Percentiles rank a stretch among this genome's conserved stretches.
Conservation (phyloP, 148 eudicot genomes). For the Arbutus unedo region DNA sequence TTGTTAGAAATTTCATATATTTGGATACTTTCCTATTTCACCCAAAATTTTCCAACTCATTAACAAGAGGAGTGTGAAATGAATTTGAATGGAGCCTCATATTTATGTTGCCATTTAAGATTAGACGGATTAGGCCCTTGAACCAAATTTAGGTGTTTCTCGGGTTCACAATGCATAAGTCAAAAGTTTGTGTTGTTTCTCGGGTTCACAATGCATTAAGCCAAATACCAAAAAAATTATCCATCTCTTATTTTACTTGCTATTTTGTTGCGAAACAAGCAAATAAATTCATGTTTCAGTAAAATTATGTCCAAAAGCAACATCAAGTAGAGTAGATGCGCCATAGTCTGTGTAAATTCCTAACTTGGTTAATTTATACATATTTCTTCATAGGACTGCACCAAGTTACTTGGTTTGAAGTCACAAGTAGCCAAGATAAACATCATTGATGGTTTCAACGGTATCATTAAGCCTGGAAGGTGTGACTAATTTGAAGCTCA, state of each 20-base stretch:
- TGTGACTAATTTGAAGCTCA: slow-evolving; percentile 17
- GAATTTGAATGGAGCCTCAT: background rate
- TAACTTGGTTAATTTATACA: background rate
- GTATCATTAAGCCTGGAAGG: slow-evolving; percentile 80
- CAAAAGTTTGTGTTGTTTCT: background rate
- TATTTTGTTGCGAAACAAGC: background rate
- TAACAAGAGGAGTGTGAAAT: background rate
- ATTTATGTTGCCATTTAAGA: background rate
- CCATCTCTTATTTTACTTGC: background rate
- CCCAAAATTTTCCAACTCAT: background rate
- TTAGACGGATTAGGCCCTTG: background rate
- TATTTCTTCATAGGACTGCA: slow-evolving; percentile 30
- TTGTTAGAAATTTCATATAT: background rate
- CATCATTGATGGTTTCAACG: slow-evolving; percentile 47
- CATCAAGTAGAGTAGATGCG: background rate
- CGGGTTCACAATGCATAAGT: background rate
- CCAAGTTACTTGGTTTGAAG: slow-evolving; percentile 46
- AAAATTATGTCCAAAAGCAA: background rate
- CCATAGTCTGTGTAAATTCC: background rate
- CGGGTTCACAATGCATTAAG: background rate
- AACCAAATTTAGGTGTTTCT: background rate
- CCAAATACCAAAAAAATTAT: background rate
- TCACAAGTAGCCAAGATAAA: slow-evolving; percentile 34
- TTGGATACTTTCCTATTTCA: background rate
- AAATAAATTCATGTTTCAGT: background rate